Evolutionary conservation across 768 basidiomycete species (phyloP).

Genomic region (Suillus placidus): DNA sequence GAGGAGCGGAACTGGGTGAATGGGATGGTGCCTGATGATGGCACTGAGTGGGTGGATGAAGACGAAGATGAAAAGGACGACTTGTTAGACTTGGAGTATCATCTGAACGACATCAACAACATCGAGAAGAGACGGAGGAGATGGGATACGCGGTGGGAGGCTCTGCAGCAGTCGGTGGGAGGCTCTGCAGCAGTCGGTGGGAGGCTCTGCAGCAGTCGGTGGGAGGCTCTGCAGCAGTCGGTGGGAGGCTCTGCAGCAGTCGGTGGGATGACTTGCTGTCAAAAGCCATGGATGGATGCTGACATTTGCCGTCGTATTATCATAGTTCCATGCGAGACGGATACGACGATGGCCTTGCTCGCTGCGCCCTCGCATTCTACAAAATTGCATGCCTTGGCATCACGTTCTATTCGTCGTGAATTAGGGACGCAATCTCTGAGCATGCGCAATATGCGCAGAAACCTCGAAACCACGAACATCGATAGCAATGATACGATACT

Average conservation of each 20-base stretch:
- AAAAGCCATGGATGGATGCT: background rate
- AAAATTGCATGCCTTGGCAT: conserved; percentile 64
- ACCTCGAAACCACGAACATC: too few species aligned
- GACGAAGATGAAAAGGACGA: conserved; percentile 71
- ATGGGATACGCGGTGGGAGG: conserved; percentile 80
- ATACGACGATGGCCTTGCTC: conserved; percentile 73
- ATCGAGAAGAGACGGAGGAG: conserved; percentile 66
- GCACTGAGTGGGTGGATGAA: conserved; percentile 76
- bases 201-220: too few species aligned
- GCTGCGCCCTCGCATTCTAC: conserved; percentile 76
- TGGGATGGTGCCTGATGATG: conserved; percentile 40
- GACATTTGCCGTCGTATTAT: conserved; percentile 16
- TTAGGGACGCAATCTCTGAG: conserved; percentile 48
- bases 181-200: too few species aligned
- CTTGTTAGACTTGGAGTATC: conserved; percentile 73
- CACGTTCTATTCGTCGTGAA: conserved; percentile 69
- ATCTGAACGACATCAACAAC: conserved; percentile 69
- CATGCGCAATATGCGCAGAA: conserved; percentile 58
- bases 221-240: too few species aligned
- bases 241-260: too few species aligned
- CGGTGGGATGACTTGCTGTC: conserved; percentile 45
- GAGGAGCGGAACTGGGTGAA: conserved; percentile 44
- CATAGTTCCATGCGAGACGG: conserved; percentile 82
- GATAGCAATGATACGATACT: too few species aligned
- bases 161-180: too few species aligned